Evolutionary conservation across 257 asterid genomes (phyloP).

Genomic region (Cruciata laevipes): DNA sequence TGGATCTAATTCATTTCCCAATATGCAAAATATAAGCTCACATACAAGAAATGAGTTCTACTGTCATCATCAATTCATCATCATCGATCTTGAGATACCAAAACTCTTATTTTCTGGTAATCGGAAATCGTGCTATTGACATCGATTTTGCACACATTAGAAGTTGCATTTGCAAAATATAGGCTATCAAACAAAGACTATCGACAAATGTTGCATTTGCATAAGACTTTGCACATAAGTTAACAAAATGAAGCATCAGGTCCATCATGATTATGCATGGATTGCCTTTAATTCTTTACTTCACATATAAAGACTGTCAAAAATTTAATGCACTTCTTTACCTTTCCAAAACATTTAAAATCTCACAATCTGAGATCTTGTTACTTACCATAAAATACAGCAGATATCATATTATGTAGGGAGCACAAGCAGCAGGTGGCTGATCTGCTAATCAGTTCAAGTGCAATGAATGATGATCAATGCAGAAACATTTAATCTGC

Average conservation of each 20-base stretch:
- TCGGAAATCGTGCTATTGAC: neutral
- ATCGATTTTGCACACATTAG: no score
- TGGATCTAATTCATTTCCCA: neutral
- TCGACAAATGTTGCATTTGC: neutral
- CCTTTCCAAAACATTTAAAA: neutral
- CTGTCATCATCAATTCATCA: no score
- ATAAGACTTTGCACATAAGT: neutral
- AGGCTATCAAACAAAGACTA: no score
- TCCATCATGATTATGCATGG: neutral
- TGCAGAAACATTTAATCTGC: neutral
- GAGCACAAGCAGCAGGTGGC: neutral
- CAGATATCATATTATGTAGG: neutral
- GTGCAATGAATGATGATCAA: neutral
- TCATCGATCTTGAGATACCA: neutral
- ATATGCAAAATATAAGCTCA: no score
- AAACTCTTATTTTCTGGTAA: no score
- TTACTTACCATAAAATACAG: neutral
- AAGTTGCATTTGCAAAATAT: no score
- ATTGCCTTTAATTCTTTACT: neutral
- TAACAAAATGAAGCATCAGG: neutral
- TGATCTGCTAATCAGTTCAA: neutral
- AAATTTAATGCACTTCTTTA: neutral
- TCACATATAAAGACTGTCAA: neutral
- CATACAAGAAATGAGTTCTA: no score
- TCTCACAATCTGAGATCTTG: neutral